These are phyloP conservation scores for Penicillium dipodomyicola DNA, from an alignment of 495 filamentous ascomycete genomes.

Conservation along the genomic window DNA sequence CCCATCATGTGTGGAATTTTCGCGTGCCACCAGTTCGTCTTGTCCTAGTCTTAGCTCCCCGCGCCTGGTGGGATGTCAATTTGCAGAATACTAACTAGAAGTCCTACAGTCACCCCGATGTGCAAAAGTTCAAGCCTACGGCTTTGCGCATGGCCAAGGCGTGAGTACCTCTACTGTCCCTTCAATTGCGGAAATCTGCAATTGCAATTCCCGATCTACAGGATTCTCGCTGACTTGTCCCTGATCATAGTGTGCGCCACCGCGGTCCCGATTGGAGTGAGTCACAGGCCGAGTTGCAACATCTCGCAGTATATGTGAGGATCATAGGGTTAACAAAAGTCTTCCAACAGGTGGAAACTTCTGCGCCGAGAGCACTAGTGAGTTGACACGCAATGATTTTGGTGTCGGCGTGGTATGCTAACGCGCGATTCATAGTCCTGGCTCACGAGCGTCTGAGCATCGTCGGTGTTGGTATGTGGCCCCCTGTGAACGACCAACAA, in stretches of 20 bases:
- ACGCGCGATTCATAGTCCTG: slow-evolving; percentile 65
- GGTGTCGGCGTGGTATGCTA: slow-evolving; percentile 11
- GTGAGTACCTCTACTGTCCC: slow-evolving; percentile 52
- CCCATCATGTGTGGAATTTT: slow-evolving; percentile 78
- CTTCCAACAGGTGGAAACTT: slow-evolving; percentile 74
- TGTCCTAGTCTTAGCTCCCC: slow-evolving; percentile 13
- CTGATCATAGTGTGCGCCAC: slow-evolving; percentile 72
- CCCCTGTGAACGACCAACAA: neutral
- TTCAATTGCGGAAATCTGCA: slow-evolving; percentile 11
- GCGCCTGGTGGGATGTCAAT: slow-evolving; percentile 10
- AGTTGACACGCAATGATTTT: slow-evolving; percentile 29
- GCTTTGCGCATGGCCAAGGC: slow-evolving; percentile 94
- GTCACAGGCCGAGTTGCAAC: slow-evolving; percentile 38
- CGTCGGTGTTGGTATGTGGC: slow-evolving; percentile 87
- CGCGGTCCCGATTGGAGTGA: slow-evolving; percentile 99
- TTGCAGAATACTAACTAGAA: slow-evolving; percentile 24
- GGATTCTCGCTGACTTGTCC: slow-evolving; percentile 26
- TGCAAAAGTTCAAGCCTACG: slow-evolving; percentile 93
- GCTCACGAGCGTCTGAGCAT: slow-evolving; percentile 96
- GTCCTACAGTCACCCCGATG: slow-evolving; percentile 78
- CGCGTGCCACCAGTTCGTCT: slow-evolving; percentile 81
- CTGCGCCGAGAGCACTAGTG: slow-evolving; percentile 85
- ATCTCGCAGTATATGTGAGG: slow-evolving; percentile 2
- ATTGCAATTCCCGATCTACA: slow-evolving; percentile 37
- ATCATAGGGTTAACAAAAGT: slow-evolving; percentile 16